Percentiles rank a stretch among this genome's conserved stretches.
Conservation (phyloP, 1,284 basidiomycete species). For the Melampsora larici-populina region DNA sequence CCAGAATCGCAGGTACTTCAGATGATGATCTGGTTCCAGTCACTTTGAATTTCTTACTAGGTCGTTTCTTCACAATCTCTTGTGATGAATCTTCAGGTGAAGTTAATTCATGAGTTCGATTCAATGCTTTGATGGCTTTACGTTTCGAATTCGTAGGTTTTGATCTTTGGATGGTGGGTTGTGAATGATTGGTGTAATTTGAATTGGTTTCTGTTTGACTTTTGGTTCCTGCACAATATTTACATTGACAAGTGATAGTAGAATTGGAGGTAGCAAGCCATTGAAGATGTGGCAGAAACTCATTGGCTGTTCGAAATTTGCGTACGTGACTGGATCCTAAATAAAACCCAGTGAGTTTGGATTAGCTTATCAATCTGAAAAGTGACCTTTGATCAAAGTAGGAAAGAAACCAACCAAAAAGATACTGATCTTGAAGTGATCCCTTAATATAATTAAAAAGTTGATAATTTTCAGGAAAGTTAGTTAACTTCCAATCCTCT, state of each 20-base stretch:
- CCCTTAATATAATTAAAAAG: conserved; percentile 30
- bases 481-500: conserved; percentile 20
- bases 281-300: conserved; percentile 35
- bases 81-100: not conserved
- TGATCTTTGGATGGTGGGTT: not conserved
- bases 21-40: not conserved
- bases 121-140: not conserved
- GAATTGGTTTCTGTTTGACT: conserved; percentile 67
- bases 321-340: conserved; percentile 4
- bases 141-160: not conserved
- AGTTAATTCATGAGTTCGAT: not conserved
- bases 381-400: not conserved
- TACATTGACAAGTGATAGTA: conserved; percentile 64
- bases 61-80: not conserved
- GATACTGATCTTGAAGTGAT: conserved; percentile 7
- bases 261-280: conserved; percentile 14
- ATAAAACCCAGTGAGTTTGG: not conserved
- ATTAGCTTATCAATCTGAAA: not conserved
- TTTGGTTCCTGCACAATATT: conserved; percentile 67
- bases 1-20: not conserved
- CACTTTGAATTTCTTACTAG: not conserved
- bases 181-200: conserved; percentile 58
- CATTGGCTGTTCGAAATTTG: conserved; percentile 31
- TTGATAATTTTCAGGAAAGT: conserved; percentile 37
- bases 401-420: conserved; percentile 19